These are phyloP conservation scores for Argentina anserina DNA, from an alignment of 306 rosid species.

Conservation along the genomic window DNA sequence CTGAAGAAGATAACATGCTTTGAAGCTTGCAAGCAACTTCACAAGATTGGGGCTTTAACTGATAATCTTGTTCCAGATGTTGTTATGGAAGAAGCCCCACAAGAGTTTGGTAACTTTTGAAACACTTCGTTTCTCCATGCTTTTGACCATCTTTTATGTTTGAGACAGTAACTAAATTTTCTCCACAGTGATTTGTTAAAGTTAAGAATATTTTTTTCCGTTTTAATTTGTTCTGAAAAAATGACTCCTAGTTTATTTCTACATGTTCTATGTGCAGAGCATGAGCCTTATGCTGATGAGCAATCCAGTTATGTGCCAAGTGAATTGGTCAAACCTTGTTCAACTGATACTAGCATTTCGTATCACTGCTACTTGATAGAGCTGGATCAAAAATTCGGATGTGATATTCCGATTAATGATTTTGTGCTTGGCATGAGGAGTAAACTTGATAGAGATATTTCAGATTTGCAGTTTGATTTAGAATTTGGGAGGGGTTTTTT, in stretches of 20 bases:
- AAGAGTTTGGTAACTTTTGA: slow-evolving; percentile 43
- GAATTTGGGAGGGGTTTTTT: slow-evolving; percentile 48
- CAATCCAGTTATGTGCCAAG: slow-evolving; percentile 60
- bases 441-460: slow-evolving; percentile 52
- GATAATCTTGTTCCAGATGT: slow-evolving; percentile 72
- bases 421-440: slow-evolving; percentile 52
- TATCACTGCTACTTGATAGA: slow-evolving; percentile 75
- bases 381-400: slow-evolving; percentile 45
- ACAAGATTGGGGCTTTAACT: slow-evolving; percentile 70
- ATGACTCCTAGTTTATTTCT: not conserved
- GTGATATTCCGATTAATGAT: slow-evolving; percentile 45
- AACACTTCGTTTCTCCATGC: slow-evolving; percentile 19
- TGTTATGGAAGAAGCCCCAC: slow-evolving; percentile 51
- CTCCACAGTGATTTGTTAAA: not conserved
- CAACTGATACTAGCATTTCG: slow-evolving; percentile 18
- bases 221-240: not conserved
- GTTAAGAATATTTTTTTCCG: not conserved
- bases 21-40: slow-evolving; percentile 89
- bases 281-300: slow-evolving; percentile 43
- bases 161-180: too few species aligned
- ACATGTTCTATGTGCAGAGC: slow-evolving; percentile 35
- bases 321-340: slow-evolving; percentile 42
- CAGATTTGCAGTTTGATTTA: slow-evolving; percentile 39
- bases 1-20: slow-evolving; percentile 72
- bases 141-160: not conserved